Percentiles rank a stretch among this genome's conserved stretches.
phyloP scores from a whole-genome alignment of 176 grass and related monocot species.

The Hordeum marinum region DNA sequence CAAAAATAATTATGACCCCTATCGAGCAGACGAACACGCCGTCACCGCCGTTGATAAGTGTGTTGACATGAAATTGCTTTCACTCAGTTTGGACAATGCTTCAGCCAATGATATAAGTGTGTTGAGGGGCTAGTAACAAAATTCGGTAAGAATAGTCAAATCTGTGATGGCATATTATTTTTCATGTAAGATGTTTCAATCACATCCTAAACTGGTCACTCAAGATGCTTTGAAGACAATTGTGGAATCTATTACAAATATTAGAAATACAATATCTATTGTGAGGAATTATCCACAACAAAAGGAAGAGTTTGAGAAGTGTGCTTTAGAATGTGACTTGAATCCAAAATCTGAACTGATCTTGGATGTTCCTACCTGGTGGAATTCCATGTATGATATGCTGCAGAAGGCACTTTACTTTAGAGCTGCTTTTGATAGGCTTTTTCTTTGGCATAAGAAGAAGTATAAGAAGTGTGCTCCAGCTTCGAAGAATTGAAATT shows the following conservation, averaged over 20 bases:
- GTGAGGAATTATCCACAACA: no score
- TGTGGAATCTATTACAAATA: no score
- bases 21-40: no score
- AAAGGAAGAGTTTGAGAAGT: no score
- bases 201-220: no score
- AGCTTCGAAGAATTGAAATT: not conserved
- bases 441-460: not conserved
- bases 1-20: no score
- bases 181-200: no score
- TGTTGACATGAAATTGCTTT: no score
- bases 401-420: not conserved
- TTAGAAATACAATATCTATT: no score
- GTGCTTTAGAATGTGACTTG: not conserved
- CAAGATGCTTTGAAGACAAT: no score
- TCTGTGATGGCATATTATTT: no score
- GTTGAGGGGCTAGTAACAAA: not conserved
- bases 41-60: no score
- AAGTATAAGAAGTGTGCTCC: not conserved
- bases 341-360: not conserved
- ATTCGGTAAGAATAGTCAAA: not conserved
- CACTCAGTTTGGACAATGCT: not conserved
- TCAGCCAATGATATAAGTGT: not conserved
- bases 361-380: not conserved
- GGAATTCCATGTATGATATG: constrained; percentile 1
- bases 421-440: not conserved